Conservation (phyloP, 2,329 filamentous ascomycete species). For the Penicillium sp. region DNA sequence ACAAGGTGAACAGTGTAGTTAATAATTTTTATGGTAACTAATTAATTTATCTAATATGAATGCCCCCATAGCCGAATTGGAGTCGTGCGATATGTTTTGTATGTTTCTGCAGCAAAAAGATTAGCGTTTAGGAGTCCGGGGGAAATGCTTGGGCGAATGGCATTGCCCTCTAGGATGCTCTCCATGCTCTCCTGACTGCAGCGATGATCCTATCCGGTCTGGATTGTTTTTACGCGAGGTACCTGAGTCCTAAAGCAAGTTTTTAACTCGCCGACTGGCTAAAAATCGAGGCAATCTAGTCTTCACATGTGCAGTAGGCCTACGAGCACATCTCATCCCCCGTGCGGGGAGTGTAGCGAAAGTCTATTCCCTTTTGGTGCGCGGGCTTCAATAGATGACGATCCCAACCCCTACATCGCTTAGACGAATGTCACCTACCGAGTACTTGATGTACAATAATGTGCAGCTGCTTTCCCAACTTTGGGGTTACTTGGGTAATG, state of each 20-base stretch:
- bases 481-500: conserved; percentile 4
- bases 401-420: conserved; percentile 17
- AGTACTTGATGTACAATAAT: not conserved
- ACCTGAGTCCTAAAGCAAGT: not conserved
- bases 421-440: conserved; percentile 17
- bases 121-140: not conserved
- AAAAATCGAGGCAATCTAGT: not conserved
- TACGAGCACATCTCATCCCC: conserved; percentile 7
- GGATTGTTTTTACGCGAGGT: not conserved
- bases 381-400: conserved; percentile 16
- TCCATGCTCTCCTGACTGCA: not conserved
- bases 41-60: not conserved
- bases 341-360: conserved; percentile 12
- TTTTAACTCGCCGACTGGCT: not conserved
- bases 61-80: not conserved
- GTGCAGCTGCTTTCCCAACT: conserved; percentile 5
- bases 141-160: not conserved
- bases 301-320: not conserved
- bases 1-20: not conserved
- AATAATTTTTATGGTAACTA: not conserved
- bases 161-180: not conserved
- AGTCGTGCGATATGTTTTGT: not conserved
- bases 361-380: conserved; percentile 16
- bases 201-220: not conserved
- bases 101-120: not conserved